Evolutionary conservation across 441 rosid genomes (phyloP).

Genomic region (Francoa sonchifolia): DNA sequence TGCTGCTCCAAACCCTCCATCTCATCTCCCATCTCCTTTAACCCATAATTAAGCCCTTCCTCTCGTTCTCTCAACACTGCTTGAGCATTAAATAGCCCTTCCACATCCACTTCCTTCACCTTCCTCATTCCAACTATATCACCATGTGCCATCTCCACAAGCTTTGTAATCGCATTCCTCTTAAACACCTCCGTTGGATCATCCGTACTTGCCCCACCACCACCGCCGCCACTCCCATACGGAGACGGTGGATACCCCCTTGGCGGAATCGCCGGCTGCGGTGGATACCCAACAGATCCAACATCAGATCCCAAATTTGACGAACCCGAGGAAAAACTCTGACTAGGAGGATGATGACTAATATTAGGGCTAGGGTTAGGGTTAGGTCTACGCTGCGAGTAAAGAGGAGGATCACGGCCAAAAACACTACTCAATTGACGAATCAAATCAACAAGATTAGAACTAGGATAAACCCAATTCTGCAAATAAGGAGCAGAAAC

Average conservation of each 20-base stretch:
- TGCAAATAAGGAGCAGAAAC: constrained; percentile 72
- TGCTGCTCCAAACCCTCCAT: constrained; percentile 76
- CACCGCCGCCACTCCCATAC: constrained; percentile 17
- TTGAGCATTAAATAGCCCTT: constrained; percentile 56
- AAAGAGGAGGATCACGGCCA: constrained; percentile 78
- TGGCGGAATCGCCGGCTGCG: constrained; percentile 17
- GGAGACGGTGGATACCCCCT: constrained; percentile 62
- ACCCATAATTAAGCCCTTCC: constrained; percentile 45
- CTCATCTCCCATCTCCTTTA: constrained; percentile 73
- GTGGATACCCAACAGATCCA: constrained; percentile 10
- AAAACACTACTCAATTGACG: constrained; percentile 44
- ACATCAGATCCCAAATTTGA: constrained; percentile 27
- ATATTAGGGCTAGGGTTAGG: constrained; percentile 25
- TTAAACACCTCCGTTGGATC: constrained; percentile 61
- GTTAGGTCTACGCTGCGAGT: constrained; percentile 62
- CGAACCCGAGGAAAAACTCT: constrained; percentile 13
- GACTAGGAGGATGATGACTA: constrained; percentile 5
- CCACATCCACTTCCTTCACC: constrained; percentile 70
- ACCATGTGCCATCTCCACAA: constrained; percentile 61
- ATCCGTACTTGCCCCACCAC: constrained; percentile 34
- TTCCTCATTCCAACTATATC: constrained; percentile 58
- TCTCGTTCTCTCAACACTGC: constrained; percentile 55
- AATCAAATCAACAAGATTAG: constrained; percentile 73
- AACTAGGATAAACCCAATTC: constrained; percentile 79
- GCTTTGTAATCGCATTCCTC: constrained; percentile 56